These are phyloP conservation scores for Penicillium sp. DNA, from an alignment of 2,329 filamentous ascomycete species.

Conservation along the genomic window DNA sequence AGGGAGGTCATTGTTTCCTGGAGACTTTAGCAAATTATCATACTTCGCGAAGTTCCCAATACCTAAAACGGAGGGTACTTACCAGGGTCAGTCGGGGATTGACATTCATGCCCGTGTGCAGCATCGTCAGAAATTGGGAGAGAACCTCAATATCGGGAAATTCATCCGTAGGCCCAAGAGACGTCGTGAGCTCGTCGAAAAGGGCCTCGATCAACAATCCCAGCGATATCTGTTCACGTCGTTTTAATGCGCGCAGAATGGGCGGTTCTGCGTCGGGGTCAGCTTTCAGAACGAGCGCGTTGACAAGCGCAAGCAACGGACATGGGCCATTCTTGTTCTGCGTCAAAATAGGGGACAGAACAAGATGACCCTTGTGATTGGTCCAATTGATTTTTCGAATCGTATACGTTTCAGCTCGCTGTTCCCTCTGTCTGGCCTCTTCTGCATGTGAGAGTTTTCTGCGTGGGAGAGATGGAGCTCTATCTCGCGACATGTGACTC, in stretches of 20 bases:
- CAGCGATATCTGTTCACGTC: slow-evolving; percentile 81
- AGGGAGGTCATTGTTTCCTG: slow-evolving; percentile 34
- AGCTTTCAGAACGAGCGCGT: slow-evolving; percentile 80
- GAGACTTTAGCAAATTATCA: background rate
- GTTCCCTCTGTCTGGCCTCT: slow-evolving; percentile 33
- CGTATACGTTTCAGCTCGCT: slow-evolving; percentile 73
- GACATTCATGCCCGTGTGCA: slow-evolving; percentile 97
- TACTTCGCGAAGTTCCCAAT: background rate
- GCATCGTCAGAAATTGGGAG: slow-evolving; percentile 76
- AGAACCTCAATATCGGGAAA: slow-evolving; percentile 84
- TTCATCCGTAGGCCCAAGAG: slow-evolving; percentile 58
- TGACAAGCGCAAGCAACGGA: slow-evolving; percentile 85
- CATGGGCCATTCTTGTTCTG: slow-evolving; percentile 95
- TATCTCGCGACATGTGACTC: slow-evolving; percentile 1
- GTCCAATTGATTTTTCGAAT: slow-evolving; percentile 89
- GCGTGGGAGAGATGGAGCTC: slow-evolving; percentile 5
- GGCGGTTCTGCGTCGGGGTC: slow-evolving; percentile 61
- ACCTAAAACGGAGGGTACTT: slow-evolving; percentile 6
- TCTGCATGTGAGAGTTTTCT: slow-evolving; percentile 25
- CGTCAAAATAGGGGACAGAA: slow-evolving; percentile 78
- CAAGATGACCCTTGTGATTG: slow-evolving; percentile 59
- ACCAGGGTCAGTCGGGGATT: slow-evolving; percentile 78
- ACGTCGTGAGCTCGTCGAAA: slow-evolving; percentile 87
- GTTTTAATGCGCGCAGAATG: slow-evolving; percentile 68
- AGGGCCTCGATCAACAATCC: slow-evolving; percentile 80